Evolutionary conservation across 2,329 filamentous ascomycete species (phyloP).

Genomic region (Gnomoniopsis sp.): DNA sequence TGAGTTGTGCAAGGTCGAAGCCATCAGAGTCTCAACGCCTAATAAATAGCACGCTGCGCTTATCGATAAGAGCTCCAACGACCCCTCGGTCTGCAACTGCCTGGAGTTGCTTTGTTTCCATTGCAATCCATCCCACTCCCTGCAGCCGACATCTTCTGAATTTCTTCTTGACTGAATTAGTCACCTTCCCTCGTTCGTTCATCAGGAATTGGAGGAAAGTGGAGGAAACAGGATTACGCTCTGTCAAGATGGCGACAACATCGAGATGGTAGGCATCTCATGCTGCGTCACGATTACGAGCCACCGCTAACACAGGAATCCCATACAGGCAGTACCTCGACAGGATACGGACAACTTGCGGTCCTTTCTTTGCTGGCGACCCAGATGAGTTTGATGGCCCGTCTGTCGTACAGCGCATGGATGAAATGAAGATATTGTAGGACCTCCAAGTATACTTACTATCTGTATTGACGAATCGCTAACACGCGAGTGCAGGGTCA

Average conservation of each 20-base stretch:
- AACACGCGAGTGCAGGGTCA: constrained; percentile 40
- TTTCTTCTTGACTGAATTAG: not conserved
- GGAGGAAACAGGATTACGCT: not conserved
- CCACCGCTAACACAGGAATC: not conserved
- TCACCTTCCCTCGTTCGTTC: not conserved
- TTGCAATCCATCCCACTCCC: not conserved
- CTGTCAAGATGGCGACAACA: constrained; percentile 8
- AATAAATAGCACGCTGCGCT: not conserved
- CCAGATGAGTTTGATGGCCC: constrained; percentile 47
- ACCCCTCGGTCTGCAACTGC: not conserved
- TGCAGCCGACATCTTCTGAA: not conserved
- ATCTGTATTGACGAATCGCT: constrained; percentile 9
- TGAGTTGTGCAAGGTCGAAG: not conserved
- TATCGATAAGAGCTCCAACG: constrained; percentile 15
- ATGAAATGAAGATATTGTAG: constrained; percentile 72
- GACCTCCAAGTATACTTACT: constrained; percentile 26
- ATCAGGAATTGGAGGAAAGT: not conserved
- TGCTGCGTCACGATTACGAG: not conserved
- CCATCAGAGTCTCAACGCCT: not conserved
- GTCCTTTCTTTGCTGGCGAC: constrained; percentile 72
- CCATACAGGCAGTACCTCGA: constrained; percentile 74
- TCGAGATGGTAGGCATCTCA: constrained; percentile 31
- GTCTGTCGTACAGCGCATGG: constrained; percentile 52
- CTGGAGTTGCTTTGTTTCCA: not conserved
- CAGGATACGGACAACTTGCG: constrained; percentile 69